A percentile compares a stretch with the other conserved stretches of the same genome.
phyloP scores from a whole-genome alignment of 2,329 filamentous ascomycete species.

The Verticillium longisporum region DNA sequence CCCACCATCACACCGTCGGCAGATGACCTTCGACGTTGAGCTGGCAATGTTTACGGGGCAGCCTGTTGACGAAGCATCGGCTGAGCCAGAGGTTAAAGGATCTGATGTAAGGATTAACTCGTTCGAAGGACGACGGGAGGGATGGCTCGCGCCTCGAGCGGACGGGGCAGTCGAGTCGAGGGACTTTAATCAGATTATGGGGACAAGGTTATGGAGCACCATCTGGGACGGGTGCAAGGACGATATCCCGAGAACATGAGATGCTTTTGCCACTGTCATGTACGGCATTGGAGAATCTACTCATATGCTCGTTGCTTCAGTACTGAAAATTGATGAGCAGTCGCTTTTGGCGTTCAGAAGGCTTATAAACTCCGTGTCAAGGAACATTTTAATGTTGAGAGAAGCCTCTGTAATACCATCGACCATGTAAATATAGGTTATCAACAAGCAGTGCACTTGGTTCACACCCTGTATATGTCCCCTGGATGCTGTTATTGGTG shows the following conservation, averaged over 20 bases:
- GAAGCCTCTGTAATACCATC: too few species aligned
- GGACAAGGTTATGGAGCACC: not conserved
- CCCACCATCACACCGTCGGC: not conserved
- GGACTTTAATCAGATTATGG: not conserved
- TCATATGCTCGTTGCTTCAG: too few species aligned
- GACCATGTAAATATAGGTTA: too few species aligned
- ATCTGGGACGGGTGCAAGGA: not conserved
- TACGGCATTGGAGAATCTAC: not conserved
- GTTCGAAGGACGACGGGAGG: conserved; percentile 6
- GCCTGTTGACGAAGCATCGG: not conserved
- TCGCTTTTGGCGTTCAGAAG: too few species aligned
- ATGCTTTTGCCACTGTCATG: not conserved
- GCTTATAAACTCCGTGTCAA: too few species aligned
- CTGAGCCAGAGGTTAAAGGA: not conserved
- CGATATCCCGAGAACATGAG: not conserved
- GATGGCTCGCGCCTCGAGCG: conserved; percentile 1
- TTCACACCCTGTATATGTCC: too few species aligned
- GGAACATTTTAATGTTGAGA: too few species aligned
- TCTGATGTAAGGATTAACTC: conserved; percentile 4
- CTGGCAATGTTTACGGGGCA: conserved; percentile 4
- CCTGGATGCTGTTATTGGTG: too few species aligned
- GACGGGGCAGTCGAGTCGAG: not conserved
- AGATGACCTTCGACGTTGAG: conserved; percentile 5
- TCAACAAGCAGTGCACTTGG: too few species aligned
- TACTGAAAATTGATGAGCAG: too few species aligned